phyloP scores from a whole-genome alignment of 164 flowering plant genomes.

The Aristolochia californica region DNA sequence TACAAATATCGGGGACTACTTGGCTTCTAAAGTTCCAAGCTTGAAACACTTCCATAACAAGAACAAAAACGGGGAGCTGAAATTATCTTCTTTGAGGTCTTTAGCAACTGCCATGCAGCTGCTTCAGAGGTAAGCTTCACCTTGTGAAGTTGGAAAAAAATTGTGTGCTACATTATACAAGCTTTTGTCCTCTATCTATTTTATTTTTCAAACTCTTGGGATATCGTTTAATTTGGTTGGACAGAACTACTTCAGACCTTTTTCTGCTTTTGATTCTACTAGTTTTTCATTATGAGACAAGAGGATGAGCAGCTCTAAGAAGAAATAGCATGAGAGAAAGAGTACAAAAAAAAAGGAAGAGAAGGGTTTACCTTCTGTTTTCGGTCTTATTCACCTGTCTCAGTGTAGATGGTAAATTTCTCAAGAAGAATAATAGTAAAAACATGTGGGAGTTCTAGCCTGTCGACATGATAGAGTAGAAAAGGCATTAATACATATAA shows the following conservation, averaged over 20 bases:
- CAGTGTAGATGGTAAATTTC: too few relatives aligned
- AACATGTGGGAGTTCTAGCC: too few relatives aligned
- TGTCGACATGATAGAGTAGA: too few relatives aligned
- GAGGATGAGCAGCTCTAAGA: too few relatives aligned
- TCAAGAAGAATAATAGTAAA: too few relatives aligned
- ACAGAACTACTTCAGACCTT: neutral
- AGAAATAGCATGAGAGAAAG: too few relatives aligned
- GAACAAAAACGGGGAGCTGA: slow-evolving; percentile 45
- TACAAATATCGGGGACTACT: slow-evolving; percentile 47
- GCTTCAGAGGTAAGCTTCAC: slow-evolving; percentile 52
- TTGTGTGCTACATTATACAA: neutral
- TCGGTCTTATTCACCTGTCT: too few relatives aligned
- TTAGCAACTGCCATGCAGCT: slow-evolving; percentile 50
- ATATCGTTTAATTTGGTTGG: too few relatives aligned
- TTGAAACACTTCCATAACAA: slow-evolving; percentile 38
- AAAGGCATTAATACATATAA: too few relatives aligned
- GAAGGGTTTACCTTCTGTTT: too few relatives aligned
- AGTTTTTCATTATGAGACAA: neutral
- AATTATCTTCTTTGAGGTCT: slow-evolving; percentile 31
- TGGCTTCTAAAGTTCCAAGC: slow-evolving; percentile 65
- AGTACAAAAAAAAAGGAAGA: too few relatives aligned
- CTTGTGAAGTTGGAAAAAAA: neutral
- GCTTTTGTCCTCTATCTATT: neutral
- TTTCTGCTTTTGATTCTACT: neutral
- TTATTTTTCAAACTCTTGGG: neutral